phyloP scores from a whole-genome alignment of 2,329 filamentous ascomycete genomes.

The Lecanosticta acicola region DNA sequence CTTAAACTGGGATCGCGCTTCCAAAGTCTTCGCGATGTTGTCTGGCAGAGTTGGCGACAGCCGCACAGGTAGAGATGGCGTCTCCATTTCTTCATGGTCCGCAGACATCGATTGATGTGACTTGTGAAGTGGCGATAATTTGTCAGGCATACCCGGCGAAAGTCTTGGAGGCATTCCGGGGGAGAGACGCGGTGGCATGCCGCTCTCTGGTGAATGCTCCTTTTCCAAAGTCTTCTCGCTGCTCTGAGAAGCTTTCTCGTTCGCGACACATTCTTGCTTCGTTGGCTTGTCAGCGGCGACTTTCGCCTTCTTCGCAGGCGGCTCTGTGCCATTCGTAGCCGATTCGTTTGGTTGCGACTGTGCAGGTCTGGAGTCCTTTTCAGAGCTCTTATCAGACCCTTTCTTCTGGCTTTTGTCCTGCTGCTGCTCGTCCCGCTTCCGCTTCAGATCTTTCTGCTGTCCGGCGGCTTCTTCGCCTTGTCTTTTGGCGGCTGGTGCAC shows the following conservation, averaged over 20 bases:
- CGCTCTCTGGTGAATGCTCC: conserved; percentile 6
- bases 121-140: conserved; percentile 17
- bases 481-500: conserved; percentile 10
- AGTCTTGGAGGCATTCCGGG: conserved; percentile 16
- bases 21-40: conserved; percentile 50
- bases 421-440: conserved; percentile 20
- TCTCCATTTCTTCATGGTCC: not conserved
- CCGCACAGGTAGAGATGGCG: conserved; percentile 42
- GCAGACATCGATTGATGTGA: not conserved
- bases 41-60: conserved; percentile 55
- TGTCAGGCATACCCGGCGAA: conserved; percentile 18
- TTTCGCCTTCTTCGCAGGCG: conserved; percentile 1
- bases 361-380: not conserved
- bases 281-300: not conserved
- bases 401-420: conserved; percentile 2
- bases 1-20: conserved; percentile 30
- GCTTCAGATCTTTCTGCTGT: conserved; percentile 24
- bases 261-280: not conserved
- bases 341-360: not conserved
- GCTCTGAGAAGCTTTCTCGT: not conserved
- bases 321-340: not conserved
- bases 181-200: conserved; percentile 16
- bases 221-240: conserved; percentile 2
- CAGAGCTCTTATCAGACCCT: not conserved
- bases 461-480: conserved; percentile 6